These are phyloP conservation scores for Leccinum huronense DNA, from an alignment of 1,284 basidiomycete genomes.

Conservation along the genomic window DNA sequence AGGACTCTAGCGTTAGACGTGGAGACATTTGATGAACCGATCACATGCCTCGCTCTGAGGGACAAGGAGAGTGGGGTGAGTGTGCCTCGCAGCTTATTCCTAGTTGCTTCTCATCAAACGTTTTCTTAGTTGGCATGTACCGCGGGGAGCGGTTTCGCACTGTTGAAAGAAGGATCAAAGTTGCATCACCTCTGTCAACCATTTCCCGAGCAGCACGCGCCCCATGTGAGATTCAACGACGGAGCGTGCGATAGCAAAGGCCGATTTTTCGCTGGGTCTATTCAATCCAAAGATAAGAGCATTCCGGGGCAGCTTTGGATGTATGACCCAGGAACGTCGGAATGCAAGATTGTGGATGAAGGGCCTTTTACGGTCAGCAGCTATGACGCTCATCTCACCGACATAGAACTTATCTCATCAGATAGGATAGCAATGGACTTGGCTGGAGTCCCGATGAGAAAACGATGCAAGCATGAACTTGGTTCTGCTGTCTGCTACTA, in stretches of 20 bases:
- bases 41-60: conserved; percentile 27
- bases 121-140: conserved; percentile 22
- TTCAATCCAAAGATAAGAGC: conserved; percentile 48
- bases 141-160: conserved; percentile 23
- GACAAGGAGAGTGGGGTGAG: conserved; percentile 19
- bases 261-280: conserved; percentile 63
- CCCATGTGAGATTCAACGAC: conserved; percentile 63
- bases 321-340: conserved; percentile 51
- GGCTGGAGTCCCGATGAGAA: conserved; percentile 28
- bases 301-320: conserved; percentile 59
- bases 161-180: conserved; percentile 19
- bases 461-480: conserved; percentile 22
- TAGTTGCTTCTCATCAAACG: background rate
- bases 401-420: background rate
- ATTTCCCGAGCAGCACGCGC: conserved; percentile 41
- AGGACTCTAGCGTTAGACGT: conserved; percentile 13
- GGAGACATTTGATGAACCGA: conserved; percentile 28
- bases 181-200: conserved; percentile 44
- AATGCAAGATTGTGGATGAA: conserved; percentile 53
- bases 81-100: background rate
- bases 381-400: background rate
- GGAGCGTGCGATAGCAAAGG: conserved; percentile 65
- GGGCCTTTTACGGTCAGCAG: conserved; percentile 61
- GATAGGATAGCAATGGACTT: conserved; percentile 26
- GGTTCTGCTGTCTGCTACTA: conserved; percentile 3